Evolutionary conservation across 768 basidiomycete species (phyloP), one percentile per base, ranked within the genome.

Genomic region (Suillus cothurnatus): DNA sequence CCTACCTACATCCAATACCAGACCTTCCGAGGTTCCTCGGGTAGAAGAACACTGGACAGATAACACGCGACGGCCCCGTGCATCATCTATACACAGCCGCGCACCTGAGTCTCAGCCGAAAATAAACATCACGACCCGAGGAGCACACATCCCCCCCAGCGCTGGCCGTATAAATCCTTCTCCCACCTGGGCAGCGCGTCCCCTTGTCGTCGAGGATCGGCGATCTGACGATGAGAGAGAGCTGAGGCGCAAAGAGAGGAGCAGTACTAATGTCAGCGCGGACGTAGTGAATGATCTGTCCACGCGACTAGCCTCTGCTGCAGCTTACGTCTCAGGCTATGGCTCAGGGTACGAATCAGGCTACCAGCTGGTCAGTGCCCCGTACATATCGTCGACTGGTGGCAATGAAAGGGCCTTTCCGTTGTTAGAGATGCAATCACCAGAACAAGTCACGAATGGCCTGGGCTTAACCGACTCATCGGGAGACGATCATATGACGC

Each of bases 301-400:
- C 2, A 32, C 68, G 53, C 76, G 67, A 61, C 72, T 69, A 62
- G 76, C 78, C 2, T 81, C 79, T 14, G 76, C 80, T 1, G 71
- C 71, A 15, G 80, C 80, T 4, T 80, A 81, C 61, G 32, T 76
- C 28, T 71, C 70, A 36, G 79, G 79, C 19, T 81, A 75, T 41
- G 77, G 74, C 21, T 69, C 66, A 12, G 79, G 80, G n/a, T 80
- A 79, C 41, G 72, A 66, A 21, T 71, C 75, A 0, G 75, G 75
- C 3, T 65, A 76, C 28, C 70, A 70, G 9, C 63, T 76, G 3
- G 57, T 61, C 34, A 73, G 61, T 50, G 73, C 68, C 19, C 65
- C 73, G 1, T 71, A 69, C 45, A 61, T 62, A 6, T 63, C 76
- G 1, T 70, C 76, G 7, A 68, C 70, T 45, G 66, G 71, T 14